phyloP scores from a whole-genome alignment of 2,329 filamentous ascomycete species.

The Apiospora malaysiana region DNA sequence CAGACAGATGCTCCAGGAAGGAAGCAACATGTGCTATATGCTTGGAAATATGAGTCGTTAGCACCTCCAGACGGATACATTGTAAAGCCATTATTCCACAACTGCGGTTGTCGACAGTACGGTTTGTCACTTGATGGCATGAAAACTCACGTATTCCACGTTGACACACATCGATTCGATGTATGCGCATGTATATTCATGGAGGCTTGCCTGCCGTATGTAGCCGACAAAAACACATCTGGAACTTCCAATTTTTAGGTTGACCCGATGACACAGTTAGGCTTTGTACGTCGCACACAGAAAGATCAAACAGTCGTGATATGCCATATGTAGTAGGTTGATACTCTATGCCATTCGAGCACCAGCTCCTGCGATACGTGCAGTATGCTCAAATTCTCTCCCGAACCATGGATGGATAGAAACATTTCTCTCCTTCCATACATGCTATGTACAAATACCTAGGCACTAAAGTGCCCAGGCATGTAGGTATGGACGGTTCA shows the following conservation, averaged over 20 bases:
- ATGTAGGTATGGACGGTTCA: too few species aligned
- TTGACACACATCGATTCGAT: neutral
- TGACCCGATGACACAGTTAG: constrained; percentile 15
- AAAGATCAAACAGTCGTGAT: neutral
- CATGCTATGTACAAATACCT: neutral
- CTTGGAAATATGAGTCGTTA: too few species aligned
- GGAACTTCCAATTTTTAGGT: neutral
- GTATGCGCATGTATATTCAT: neutral
- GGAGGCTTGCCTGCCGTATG: constrained; percentile 2
- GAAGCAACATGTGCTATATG: neutral
- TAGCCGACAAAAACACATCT: neutral
- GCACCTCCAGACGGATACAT: neutral
- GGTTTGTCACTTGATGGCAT: neutral
- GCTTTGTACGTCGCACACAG: neutral
- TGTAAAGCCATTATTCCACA: neutral
- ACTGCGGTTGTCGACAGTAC: neutral
- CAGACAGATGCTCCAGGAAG: neutral
- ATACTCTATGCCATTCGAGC: neutral
- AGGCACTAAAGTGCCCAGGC: neutral
- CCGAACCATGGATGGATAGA: neutral
- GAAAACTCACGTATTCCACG: neutral
- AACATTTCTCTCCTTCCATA: neutral
- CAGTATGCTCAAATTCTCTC: constrained; percentile 1
- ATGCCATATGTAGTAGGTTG: too few species aligned
- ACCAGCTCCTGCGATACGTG: neutral